These are phyloP conservation scores for Exophiala spinifera DNA, from an alignment of 2,329 filamentous ascomycete species.

Conservation along the genomic window DNA sequence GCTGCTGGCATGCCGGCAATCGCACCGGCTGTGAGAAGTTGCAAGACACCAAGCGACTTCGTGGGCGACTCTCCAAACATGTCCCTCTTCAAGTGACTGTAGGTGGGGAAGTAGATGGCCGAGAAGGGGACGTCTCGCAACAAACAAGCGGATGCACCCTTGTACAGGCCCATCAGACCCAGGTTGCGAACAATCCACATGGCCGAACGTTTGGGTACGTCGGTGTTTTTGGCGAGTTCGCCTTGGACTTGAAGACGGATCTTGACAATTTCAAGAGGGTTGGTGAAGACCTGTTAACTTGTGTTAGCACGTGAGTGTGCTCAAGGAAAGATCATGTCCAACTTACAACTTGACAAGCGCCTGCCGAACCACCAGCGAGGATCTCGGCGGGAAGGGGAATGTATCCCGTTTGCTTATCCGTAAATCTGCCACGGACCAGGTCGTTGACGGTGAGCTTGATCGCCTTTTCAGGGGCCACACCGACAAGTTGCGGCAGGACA, in stretches of 20 bases:
- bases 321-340: slow-evolving; percentile 47
- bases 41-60: slow-evolving; percentile 84
- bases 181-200: slow-evolving; percentile 98
- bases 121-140: slow-evolving; percentile 97
- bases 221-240: slow-evolving; percentile 83
- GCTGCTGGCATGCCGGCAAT: slow-evolving; percentile 90
- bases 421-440: slow-evolving; percentile 73
- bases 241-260: slow-evolving; percentile 97
- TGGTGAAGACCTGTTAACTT: slow-evolving; percentile 75
- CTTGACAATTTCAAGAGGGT: slow-evolving; percentile 98
- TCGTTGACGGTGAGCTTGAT: slow-evolving; percentile 99
- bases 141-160: slow-evolving; percentile 90
- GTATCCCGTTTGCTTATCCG: slow-evolving; percentile 67
- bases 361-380: slow-evolving; percentile 81
- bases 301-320: background rate
- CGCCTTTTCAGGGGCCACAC: slow-evolving; percentile 98
- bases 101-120: slow-evolving; percentile 97
- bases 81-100: slow-evolving; percentile 90
- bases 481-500: slow-evolving; percentile 89
- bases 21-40: slow-evolving; percentile 89
- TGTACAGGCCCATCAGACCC: slow-evolving; percentile 91
- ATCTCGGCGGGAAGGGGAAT: slow-evolving; percentile 73
- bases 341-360: slow-evolving; percentile 85
- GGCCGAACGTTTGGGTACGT: slow-evolving; percentile 82
- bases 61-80: slow-evolving; percentile 79